Percentiles rank a stretch among this genome's conserved stretches.
phyloP scores from a whole-genome alignment of 352 stramenopile genomes.

The Phytopythium delawarense region DNA sequence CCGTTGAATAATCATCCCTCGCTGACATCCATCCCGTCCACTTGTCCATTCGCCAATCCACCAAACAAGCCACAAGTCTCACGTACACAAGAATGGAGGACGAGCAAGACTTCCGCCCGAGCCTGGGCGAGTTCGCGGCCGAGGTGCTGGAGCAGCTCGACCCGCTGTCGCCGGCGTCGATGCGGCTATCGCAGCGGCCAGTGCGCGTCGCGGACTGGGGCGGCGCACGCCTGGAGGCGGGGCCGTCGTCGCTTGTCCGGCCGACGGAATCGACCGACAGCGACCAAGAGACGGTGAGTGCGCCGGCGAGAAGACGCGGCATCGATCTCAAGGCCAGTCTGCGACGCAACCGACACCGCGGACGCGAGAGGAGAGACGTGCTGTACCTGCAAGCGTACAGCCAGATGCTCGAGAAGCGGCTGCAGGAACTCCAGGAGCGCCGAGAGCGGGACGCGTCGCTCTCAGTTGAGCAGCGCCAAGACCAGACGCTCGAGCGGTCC shows the following conservation, averaged over 20 bases:
- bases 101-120: background rate
- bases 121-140: background rate
- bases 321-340: background rate
- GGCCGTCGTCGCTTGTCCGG: background rate
- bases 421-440: conserved; percentile 1
- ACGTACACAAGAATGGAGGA: background rate
- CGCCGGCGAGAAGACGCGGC: background rate
- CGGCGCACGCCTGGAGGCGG: background rate
- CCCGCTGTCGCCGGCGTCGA: background rate
- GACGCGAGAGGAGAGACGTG: background rate
- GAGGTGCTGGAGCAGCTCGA: background rate
- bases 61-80: too few species aligned
- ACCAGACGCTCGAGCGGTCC: background rate
- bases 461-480: background rate
- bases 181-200: background rate
- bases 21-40: background rate
- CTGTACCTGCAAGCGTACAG: conserved; percentile 2
- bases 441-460: background rate
- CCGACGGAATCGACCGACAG: background rate
- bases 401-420: background rate
- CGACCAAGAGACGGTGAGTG: background rate
- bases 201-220: background rate
- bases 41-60: background rate
- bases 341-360: conserved; percentile 1
- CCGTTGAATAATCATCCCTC: background rate